Percentiles rank a stretch among this genome's conserved stretches.
Evolutionary conservation across 192 early-diverging fungal species (phyloP).

Genomic region (Piromyces finnis): DNA sequence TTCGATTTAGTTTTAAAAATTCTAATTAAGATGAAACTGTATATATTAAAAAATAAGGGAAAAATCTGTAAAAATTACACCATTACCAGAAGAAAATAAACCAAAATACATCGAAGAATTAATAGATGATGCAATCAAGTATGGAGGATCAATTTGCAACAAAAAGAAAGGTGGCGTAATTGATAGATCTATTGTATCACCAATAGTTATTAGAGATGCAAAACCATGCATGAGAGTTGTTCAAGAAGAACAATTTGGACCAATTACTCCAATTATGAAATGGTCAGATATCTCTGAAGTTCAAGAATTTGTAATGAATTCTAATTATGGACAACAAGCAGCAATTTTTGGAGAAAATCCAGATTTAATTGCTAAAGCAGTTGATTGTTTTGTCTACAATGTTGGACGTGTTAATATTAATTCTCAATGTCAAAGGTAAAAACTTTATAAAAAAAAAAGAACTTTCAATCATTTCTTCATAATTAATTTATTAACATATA

Average conservation of each 20-base stretch:
- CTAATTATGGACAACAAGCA: slow-evolving; percentile 1
- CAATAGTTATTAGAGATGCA: not conserved
- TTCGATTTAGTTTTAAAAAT: too few relatives aligned
- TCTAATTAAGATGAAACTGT: too few relatives aligned
- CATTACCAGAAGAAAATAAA: slow-evolving; percentile 1
- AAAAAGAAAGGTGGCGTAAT: not conserved
- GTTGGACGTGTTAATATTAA: slow-evolving; percentile 1
- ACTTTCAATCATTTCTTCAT: too few relatives aligned
- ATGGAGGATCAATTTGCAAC: not conserved
- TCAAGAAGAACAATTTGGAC: slow-evolving; percentile 2
- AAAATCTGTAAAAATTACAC: not conserved
- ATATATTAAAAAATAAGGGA: not conserved
- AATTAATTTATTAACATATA: too few relatives aligned
- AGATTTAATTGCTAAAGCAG: not conserved
- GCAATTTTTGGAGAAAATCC: slow-evolving; percentile 1
- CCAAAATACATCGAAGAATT: not conserved
- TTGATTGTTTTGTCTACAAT: not conserved
- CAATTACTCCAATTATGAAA: not conserved
- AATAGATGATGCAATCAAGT: not conserved
- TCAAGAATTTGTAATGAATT: not conserved
- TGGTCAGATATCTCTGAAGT: not conserved
- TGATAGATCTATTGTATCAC: not conserved
- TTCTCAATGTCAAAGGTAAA: slow-evolving; percentile 1
- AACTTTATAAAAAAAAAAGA: too few relatives aligned
- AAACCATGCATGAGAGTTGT: not conserved